phyloP scores from a whole-genome alignment of 768 basidiomycete species.

The Leccinum variicolor region DNA sequence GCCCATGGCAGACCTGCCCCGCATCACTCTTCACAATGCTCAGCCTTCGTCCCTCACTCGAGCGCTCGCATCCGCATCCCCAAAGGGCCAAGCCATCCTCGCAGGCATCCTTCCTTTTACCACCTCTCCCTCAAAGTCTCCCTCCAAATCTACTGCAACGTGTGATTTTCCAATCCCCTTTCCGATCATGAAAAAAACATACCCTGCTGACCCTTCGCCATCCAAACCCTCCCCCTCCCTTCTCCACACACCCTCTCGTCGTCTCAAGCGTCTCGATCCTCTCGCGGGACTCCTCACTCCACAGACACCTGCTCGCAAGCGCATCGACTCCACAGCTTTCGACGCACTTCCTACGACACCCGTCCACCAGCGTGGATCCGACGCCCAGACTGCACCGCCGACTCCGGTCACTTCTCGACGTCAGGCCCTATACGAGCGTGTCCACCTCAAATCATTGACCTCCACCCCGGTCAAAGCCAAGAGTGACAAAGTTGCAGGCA shows the following conservation, averaged over 20 bases:
- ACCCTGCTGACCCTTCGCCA: slow-evolving; percentile 37
- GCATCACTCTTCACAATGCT: slow-evolving; percentile 40
- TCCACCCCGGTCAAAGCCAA: slow-evolving; percentile 60
- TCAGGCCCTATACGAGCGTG: slow-evolving; percentile 77
- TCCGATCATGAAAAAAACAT: slow-evolving; percentile 36
- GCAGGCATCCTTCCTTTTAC: slow-evolving; percentile 32
- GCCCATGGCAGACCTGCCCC: slow-evolving; percentile 65
- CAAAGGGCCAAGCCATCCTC: slow-evolving; percentile 45
- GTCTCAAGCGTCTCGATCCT: slow-evolving; percentile 34
- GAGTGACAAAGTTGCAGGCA: slow-evolving; percentile 38
- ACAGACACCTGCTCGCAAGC: slow-evolving; percentile 40
- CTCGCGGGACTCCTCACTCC: slow-evolving; percentile 37
- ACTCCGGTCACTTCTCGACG: slow-evolving; percentile 76
- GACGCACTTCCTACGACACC: slow-evolving; percentile 61
- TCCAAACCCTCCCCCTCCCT: slow-evolving; percentile 49
- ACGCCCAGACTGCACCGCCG: slow-evolving; percentile 53
- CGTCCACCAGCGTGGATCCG: slow-evolving; percentile 54
- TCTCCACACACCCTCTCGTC: slow-evolving; percentile 63
- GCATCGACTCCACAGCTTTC: slow-evolving; percentile 39
- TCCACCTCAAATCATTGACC: slow-evolving; percentile 69
- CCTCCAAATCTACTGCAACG: slow-evolving; percentile 28
- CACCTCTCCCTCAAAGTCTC: slow-evolving; percentile 39
- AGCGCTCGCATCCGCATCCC: slow-evolving; percentile 69
- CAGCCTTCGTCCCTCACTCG: slow-evolving; percentile 71
- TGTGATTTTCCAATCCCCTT: slow-evolving; percentile 37